Evolutionary conservation across 768 basidiomycete genomes (phyloP), one percentile per base, ranked within the genome.

Genomic region (Serendipita sp.): DNA sequence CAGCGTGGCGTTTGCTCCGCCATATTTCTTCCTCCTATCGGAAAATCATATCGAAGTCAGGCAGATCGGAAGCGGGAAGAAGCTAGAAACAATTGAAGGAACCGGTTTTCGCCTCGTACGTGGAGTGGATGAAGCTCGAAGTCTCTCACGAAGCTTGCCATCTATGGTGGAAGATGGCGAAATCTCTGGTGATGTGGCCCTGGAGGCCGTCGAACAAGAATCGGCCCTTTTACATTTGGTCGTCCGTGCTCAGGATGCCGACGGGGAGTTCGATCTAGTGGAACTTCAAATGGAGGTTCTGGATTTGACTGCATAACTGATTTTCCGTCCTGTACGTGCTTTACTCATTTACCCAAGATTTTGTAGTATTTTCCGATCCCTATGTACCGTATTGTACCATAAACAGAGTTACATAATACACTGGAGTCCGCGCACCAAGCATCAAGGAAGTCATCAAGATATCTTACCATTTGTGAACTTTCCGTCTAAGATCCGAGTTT

Each of bases 281-380:
- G 56, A 60, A 30, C 56, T 60, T 60, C 56, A 60, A 38, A 60
- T 60, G 56, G 56, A 60, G 56, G 56, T 60, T 32, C 18, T 60
- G 56, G 56, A 60, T 60, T 35, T 60, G 8, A n/a, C 56, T 60
- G 30, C 56, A 11, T 60, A 38, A n/a, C 30, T n/a, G n/a, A 8
- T 51, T 51, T 51, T 7, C 8, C n/a, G 18, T 32, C 30, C n/a
- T 18, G 48, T 32, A 5, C 30, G n/a, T 32, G 48, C 30, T 5
- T 51, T 18, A 8, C 5, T 51, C n/a, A 5, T 7, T 51, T 18
- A 8, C 48, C 48, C 30, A 51, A 32, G 48, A 18, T 32, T 8
- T n/a, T 32, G 48, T 51, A 18, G 8, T 51, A 18, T 18, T 8
- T 18, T 8, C 2, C 5, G n/a, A 32, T 51, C 7, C 48, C 48